A percentile compares a stretch with the other conserved stretches of the same genome.
These are phyloP conservation scores for Forsythia suspensa DNA, from an alignment of 257 asterid genomes.

Conservation along the genomic window DNA sequence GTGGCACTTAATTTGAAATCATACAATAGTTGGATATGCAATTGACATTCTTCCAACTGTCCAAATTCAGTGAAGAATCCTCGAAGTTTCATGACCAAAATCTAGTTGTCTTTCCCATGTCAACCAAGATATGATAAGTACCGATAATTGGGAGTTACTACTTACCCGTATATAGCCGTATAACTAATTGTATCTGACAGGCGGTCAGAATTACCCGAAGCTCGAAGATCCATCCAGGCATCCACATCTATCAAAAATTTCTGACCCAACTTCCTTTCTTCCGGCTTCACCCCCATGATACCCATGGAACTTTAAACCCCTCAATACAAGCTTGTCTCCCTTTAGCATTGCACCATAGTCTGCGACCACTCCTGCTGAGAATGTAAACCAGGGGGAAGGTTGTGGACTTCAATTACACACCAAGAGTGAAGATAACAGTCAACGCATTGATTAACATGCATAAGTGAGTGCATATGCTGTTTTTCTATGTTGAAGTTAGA, in stretches of 20 bases:
- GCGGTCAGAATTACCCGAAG: conserved; percentile 71
- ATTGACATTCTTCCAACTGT: neutral
- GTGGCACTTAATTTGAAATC: neutral
- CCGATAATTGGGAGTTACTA: neutral
- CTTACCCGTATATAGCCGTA: conserved; percentile 72
- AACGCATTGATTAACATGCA: neutral
- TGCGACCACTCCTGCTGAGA: conserved; percentile 22
- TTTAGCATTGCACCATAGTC: conserved; percentile 4
- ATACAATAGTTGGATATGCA: neutral
- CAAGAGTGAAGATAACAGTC: neutral
- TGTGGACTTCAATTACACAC: neutral
- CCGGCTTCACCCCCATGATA: conserved; percentile 86
- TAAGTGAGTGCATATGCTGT: neutral
- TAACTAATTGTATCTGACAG: conserved; percentile 78
- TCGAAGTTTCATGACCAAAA: neutral
- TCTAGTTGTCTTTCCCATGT: neutral
- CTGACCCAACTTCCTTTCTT: conserved; percentile 82
- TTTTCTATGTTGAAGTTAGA: neutral
- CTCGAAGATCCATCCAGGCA: conserved; percentile 88
- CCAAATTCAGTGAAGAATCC: neutral
- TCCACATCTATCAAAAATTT: conserved; percentile 81
- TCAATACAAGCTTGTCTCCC: conserved; percentile 86
- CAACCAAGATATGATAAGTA: neutral
- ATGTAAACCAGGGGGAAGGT: neutral
- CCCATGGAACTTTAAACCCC: conserved; percentile 93